Conservation (phyloP, 805 yeast genomes). For the Debaryomyces castellii region DNA sequence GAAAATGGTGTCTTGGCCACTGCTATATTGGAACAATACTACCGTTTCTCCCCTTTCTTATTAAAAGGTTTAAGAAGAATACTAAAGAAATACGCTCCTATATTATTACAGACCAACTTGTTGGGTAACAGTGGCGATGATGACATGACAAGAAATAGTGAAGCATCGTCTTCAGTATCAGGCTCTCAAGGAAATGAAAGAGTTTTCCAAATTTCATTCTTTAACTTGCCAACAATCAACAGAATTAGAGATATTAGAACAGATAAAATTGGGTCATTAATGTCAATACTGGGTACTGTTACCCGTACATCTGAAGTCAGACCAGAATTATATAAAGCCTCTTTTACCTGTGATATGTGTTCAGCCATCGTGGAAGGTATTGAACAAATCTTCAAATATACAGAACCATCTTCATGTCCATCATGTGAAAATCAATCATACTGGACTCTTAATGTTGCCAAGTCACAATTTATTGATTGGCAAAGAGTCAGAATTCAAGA, state of each 20-base stretch:
- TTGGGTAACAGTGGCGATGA: slow-evolving; percentile 33
- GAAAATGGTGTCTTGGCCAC: slow-evolving; percentile 87
- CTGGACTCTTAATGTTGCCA: slow-evolving; percentile 81
- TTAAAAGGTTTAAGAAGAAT: slow-evolving; percentile 71
- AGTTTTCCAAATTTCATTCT: slow-evolving; percentile 86
- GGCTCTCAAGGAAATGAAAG: slow-evolving; percentile 58
- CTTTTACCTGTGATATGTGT: slow-evolving; percentile 88
- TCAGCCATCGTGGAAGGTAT: slow-evolving; percentile 82
- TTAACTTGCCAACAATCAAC: slow-evolving; percentile 76
- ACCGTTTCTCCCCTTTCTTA: slow-evolving; percentile 86
- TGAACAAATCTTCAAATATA: slow-evolving; percentile 89
- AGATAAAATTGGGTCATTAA: slow-evolving; percentile 79
- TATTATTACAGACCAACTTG: slow-evolving; percentile 44
- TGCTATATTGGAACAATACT: slow-evolving; percentile 89
- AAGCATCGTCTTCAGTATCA: slow-evolving; percentile 38
- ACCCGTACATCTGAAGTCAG: slow-evolving; percentile 95
- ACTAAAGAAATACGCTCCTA: slow-evolving; percentile 74
- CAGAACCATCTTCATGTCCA: slow-evolving; percentile 93
- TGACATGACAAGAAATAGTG: slow-evolving; percentile 18
- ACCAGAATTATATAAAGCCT: slow-evolving; percentile 85
- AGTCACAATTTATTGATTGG: slow-evolving; percentile 93
- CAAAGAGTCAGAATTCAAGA: slow-evolving; percentile 94
- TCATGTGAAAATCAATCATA: slow-evolving; percentile 81
- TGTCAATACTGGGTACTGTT: slow-evolving; percentile 90
- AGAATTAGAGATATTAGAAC: slow-evolving; percentile 90